A percentile compares a stretch with the other conserved stretches of the same genome.
Conservation (phyloP, 2,329 filamentous ascomycete genomes). For the Penicillium sp. region DNA sequence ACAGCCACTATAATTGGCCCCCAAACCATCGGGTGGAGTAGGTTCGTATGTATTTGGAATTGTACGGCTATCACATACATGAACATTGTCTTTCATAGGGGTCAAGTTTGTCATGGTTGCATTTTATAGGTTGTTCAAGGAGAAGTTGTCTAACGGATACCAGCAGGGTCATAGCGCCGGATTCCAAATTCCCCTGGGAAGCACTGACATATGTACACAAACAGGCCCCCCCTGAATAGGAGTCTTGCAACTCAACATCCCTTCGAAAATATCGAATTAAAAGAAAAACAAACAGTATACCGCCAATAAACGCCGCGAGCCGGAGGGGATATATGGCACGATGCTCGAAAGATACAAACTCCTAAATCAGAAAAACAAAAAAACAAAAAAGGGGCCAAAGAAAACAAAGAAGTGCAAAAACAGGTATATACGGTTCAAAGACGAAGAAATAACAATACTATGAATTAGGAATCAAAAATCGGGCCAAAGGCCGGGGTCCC, state of each 20-base stretch:
- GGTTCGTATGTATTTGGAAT: constrained; percentile 4
- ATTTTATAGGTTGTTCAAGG: not conserved
- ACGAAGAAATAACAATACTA: constrained; percentile 3
- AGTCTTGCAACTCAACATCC: not conserved
- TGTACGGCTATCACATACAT: not conserved
- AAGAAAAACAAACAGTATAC: not conserved
- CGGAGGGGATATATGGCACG: not conserved
- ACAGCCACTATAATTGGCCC: not conserved
- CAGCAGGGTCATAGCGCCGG: constrained; percentile 3
- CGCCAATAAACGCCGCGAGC: not conserved
- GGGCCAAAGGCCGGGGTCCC: constrained; percentile 69
- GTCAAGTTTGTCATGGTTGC: not conserved
- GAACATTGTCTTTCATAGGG: not conserved
- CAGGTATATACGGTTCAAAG: not conserved
- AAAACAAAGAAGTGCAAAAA: not conserved
- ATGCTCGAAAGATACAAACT: constrained; percentile 1
- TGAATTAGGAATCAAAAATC: constrained; percentile 65
- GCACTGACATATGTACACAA: constrained; percentile 7
- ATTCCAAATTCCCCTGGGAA: constrained; percentile 5
- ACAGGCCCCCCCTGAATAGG: not conserved
- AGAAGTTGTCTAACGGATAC: not conserved
- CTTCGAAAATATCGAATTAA: not conserved
- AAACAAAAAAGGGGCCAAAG: not conserved
- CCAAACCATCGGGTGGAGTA: not conserved
- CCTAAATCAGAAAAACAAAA: not conserved